These are phyloP conservation scores for Botryosphaeria dothidea DNA, from an alignment of 2,329 filamentous ascomycete genomes.

Conservation along the genomic window DNA sequence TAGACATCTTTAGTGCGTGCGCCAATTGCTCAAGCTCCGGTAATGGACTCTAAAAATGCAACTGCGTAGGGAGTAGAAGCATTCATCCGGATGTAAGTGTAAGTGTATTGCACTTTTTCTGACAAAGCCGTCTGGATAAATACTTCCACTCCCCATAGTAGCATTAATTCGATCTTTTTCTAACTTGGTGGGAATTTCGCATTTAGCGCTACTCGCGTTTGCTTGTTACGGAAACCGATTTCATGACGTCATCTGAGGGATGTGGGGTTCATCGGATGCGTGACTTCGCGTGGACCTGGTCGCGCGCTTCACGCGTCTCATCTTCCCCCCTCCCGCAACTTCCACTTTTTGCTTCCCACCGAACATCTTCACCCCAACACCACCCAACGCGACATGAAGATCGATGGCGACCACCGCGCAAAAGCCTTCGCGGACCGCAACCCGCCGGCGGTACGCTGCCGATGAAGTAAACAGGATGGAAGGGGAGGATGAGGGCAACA, in stretches of 20 bases:
- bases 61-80: too few species aligned
- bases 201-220: too few species aligned
- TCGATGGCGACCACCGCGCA: not conserved
- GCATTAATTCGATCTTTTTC: too few species aligned
- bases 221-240: not conserved
- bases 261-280: not conserved
- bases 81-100: too few species aligned
- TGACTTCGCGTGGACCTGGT: not conserved
- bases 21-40: not conserved
- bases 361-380: not conserved
- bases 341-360: not conserved
- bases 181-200: too few species aligned
- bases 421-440: not conserved
- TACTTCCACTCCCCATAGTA: too few species aligned
- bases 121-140: too few species aligned
- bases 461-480: constrained; percentile 20
- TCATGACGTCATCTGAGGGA: not conserved
- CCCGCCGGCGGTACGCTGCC: not conserved
- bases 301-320: constrained; percentile 2
- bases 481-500: constrained; percentile 22
- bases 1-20: not conserved
- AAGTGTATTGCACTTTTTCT: too few species aligned
- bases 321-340: not conserved
- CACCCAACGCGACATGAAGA: not conserved
- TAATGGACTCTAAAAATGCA: too few species aligned